phyloP scores from a whole-genome alignment of 2,329 filamentous ascomycete species.

The Microdochium nivale region DNA sequence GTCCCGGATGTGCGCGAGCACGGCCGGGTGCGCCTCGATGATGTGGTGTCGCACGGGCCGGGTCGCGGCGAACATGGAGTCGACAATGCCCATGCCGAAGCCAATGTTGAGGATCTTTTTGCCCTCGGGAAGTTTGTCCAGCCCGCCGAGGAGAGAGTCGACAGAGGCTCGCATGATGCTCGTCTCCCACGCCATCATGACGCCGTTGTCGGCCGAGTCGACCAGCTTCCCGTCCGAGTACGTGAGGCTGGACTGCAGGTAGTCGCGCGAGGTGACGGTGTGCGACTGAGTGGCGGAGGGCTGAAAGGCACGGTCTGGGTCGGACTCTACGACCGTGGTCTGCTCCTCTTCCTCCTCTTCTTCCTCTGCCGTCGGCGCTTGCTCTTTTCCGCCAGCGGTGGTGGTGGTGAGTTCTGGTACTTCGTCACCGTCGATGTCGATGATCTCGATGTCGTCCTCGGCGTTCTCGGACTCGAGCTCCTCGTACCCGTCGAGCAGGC shows the following conservation, averaged over 20 bases:
- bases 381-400: constrained; percentile 4
- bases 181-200: constrained; percentile 93
- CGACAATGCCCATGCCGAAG: constrained; percentile 86
- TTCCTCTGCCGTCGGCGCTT: constrained; percentile 9
- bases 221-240: constrained; percentile 58
- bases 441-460: constrained; percentile 16
- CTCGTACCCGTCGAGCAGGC: constrained; percentile 75
- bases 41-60: constrained; percentile 69
- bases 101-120: constrained; percentile 76
- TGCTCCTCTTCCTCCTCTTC: constrained; percentile 14
- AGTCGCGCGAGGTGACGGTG: constrained; percentile 54
- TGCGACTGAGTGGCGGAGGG: constrained; percentile 22
- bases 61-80: constrained; percentile 63
- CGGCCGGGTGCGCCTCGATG: constrained; percentile 74
- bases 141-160: constrained; percentile 48
- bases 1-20: constrained; percentile 53
- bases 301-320: constrained; percentile 20
- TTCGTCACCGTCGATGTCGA: constrained; percentile 16
- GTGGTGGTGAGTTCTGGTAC: constrained; percentile 16
- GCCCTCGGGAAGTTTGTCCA: constrained; percentile 29
- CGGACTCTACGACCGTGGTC: constrained; percentile 13
- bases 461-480: constrained; percentile 52
- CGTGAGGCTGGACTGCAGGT: constrained; percentile 58
- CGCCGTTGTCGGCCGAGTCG: constrained; percentile 68
- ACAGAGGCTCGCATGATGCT: constrained; percentile 77